A percentile compares a stretch with the other conserved stretches of the same genome.
These are phyloP conservation scores for Elasticomyces elasticus DNA, from an alignment of 495 filamentous ascomycete species.

Conservation along the genomic window DNA sequence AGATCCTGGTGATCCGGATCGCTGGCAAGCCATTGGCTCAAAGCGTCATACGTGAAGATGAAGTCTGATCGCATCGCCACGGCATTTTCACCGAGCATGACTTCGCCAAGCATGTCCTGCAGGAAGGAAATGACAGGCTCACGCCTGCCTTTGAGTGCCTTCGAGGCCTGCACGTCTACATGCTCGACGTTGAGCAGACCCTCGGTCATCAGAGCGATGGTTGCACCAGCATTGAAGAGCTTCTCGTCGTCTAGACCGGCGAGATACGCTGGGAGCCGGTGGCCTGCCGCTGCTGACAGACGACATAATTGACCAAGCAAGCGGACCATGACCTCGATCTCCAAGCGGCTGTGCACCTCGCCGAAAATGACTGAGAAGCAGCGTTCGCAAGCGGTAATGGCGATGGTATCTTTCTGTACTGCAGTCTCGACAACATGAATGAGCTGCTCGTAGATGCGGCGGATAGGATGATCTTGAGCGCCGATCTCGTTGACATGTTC, in stretches of 20 bases:
- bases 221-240: slow-evolving; percentile 69
- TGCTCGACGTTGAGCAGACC: slow-evolving; percentile 67
- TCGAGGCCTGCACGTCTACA: slow-evolving; percentile 66
- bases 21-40: slow-evolving; percentile 71
- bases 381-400: slow-evolving; percentile 55
- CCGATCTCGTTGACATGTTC: slow-evolving; percentile 59
- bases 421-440: slow-evolving; percentile 41
- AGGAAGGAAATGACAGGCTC: slow-evolving; percentile 64
- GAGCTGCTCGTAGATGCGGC: slow-evolving; percentile 39
- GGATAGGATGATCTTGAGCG: slow-evolving; percentile 20
- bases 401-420: slow-evolving; percentile 52
- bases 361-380: slow-evolving; percentile 61
- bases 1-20: slow-evolving; percentile 56
- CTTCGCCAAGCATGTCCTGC: slow-evolving; percentile 59
- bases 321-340: slow-evolving; percentile 74
- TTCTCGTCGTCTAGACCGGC: slow-evolving; percentile 60
- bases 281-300: slow-evolving; percentile 61
- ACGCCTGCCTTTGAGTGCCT: slow-evolving; percentile 58
- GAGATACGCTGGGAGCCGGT: slow-evolving; percentile 62
- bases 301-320: slow-evolving; percentile 73
- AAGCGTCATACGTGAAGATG: slow-evolving; percentile 61
- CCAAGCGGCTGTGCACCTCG: slow-evolving; percentile 49
- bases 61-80: slow-evolving; percentile 77
- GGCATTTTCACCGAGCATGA: slow-evolving; percentile 66
- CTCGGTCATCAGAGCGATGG: slow-evolving; percentile 62